A percentile compares a stretch with the other conserved stretches of the same genome.
Conservation (phyloP, 495 filamentous ascomycete genomes). For the Penicillium samsonianum region DNA sequence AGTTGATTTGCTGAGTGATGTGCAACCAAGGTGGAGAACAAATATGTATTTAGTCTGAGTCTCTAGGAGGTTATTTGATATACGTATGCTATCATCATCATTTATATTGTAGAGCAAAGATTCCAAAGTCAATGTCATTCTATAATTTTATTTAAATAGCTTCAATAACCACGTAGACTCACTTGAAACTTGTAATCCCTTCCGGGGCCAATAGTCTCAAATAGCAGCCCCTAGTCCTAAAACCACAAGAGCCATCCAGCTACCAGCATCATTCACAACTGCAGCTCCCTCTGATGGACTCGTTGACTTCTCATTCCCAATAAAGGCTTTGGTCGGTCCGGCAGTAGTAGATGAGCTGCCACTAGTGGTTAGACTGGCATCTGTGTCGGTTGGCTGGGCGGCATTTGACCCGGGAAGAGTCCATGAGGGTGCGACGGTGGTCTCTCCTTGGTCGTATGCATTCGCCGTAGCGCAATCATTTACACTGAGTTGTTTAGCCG, state of each 20-base stretch:
- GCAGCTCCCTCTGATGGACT: slow-evolving; percentile 21
- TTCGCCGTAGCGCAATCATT: slow-evolving; percentile 26
- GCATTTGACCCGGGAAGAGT: slow-evolving; percentile 15
- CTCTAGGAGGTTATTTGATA: no score
- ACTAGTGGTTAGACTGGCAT: not conserved
- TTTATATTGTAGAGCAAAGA: no score
- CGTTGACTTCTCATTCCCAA: slow-evolving; percentile 4
- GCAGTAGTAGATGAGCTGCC: not conserved
- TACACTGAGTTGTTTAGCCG: slow-evolving; percentile 19
- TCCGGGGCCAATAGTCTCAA: not conserved
- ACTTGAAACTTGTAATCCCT: no score
- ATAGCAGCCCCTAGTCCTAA: slow-evolving; percentile 21
- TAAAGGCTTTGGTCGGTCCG: slow-evolving; percentile 16
- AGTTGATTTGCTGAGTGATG: not conserved
- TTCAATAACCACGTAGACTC: no score
- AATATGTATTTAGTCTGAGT: no score
- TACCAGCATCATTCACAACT: slow-evolving; percentile 13
- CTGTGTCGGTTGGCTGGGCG: slow-evolving; percentile 14
- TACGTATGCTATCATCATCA: no score
- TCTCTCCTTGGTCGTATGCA: slow-evolving; percentile 19
- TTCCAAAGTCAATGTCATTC: not conserved
- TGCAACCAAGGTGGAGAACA: no score
- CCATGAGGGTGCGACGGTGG: slow-evolving; percentile 18
- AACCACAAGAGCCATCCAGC: slow-evolving; percentile 26
- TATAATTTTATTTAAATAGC: not conserved